phyloP scores from a whole-genome alignment of 371 early-diverging fungal species.

The Nematocida sp. region DNA sequence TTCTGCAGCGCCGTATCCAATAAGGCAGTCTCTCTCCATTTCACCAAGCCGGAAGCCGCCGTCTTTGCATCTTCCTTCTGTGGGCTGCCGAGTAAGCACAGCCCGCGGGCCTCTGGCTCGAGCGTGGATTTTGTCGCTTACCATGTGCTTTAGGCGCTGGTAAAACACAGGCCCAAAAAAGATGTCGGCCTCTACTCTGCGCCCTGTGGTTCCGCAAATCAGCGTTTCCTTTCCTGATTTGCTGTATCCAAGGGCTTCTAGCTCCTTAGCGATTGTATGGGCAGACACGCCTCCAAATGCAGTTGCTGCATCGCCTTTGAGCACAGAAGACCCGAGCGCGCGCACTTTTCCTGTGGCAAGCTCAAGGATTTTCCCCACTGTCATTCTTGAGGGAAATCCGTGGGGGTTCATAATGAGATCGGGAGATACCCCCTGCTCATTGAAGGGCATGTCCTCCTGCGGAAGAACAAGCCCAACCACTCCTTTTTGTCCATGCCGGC shows the following conservation, averaged over 20 bases:
- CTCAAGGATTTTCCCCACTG: slow-evolving; percentile 99
- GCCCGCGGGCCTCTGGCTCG: slow-evolving; percentile 88
- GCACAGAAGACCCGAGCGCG: background rate
- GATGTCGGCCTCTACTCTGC: slow-evolving; percentile 81
- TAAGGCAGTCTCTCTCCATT: slow-evolving; percentile 94
- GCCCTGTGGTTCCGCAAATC: slow-evolving; percentile 71
- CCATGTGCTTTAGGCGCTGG: slow-evolving; percentile 98
- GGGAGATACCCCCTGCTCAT: slow-evolving; percentile 83
- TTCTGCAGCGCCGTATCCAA: slow-evolving; percentile 88
- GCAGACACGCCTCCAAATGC: slow-evolving; percentile 60
- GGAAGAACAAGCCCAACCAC: slow-evolving; percentile 90
- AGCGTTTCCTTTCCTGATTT: slow-evolving; percentile 95
- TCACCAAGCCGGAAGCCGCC: slow-evolving; percentile 94
- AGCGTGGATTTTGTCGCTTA: slow-evolving; percentile 98
- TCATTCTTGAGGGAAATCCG: slow-evolving; percentile 99
- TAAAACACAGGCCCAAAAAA: slow-evolving; percentile 96
- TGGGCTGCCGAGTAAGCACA: slow-evolving; percentile 87
- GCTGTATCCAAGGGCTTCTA: slow-evolving; percentile 84
- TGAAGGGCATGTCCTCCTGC: slow-evolving; percentile 96
- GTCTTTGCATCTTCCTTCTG: slow-evolving; percentile 91
- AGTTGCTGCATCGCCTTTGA: slow-evolving; percentile 9
- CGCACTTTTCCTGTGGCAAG: slow-evolving; percentile 85
- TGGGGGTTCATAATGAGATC: slow-evolving; percentile 99
- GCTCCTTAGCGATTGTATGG: slow-evolving; percentile 81
- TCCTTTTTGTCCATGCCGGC: slow-evolving; percentile 98